A percentile compares a stretch with the other conserved stretches of the same genome.
These are phyloP conservation scores for Pichia cephalocereana DNA, from an alignment of 805 yeast genomes.

Conservation along the genomic window DNA sequence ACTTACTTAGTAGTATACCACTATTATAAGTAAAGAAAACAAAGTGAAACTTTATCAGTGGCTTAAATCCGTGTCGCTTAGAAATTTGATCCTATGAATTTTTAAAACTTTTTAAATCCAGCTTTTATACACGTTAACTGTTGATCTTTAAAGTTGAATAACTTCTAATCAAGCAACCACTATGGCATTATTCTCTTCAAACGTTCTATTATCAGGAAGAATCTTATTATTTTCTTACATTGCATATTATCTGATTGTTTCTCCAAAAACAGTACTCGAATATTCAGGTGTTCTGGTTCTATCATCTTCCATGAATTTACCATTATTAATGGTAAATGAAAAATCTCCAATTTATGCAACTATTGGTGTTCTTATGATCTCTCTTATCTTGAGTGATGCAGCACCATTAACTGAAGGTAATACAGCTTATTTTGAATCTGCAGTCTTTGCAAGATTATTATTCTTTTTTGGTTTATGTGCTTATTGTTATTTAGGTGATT, in stretches of 20 bases:
- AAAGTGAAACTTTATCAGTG: too few relatives aligned
- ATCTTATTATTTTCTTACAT: conserved; percentile 13
- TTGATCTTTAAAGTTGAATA: too few relatives aligned
- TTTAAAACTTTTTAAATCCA: too few relatives aligned
- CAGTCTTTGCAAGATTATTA: conserved; percentile 49
- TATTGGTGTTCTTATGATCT: conserved; percentile 35
- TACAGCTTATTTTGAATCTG: conserved; percentile 42
- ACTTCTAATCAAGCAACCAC: too few relatives aligned
- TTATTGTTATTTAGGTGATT: conserved; percentile 38
- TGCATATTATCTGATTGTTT: conserved; percentile 16
- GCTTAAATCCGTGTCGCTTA: too few relatives aligned
- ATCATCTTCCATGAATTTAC: conserved; percentile 25
- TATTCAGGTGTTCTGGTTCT: conserved; percentile 22
- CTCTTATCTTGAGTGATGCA: conserved; percentile 43
- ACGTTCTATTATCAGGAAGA: conserved; percentile 16
- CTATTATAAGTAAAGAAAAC: too few relatives aligned
- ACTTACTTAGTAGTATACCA: too few relatives aligned
- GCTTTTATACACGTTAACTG: too few relatives aligned
- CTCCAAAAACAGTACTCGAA: conserved; percentile 21
- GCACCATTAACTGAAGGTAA: conserved; percentile 46
- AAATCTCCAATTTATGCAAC: conserved; percentile 34
- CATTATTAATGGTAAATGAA: conserved; percentile 24
- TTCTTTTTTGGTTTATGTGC: conserved; percentile 41
- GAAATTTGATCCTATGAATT: too few relatives aligned
- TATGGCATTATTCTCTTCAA: conserved; percentile 25